Evolutionary conservation across 805 yeast species (phyloP).

Genomic region (Ogataea parapolymorpha): DNA sequence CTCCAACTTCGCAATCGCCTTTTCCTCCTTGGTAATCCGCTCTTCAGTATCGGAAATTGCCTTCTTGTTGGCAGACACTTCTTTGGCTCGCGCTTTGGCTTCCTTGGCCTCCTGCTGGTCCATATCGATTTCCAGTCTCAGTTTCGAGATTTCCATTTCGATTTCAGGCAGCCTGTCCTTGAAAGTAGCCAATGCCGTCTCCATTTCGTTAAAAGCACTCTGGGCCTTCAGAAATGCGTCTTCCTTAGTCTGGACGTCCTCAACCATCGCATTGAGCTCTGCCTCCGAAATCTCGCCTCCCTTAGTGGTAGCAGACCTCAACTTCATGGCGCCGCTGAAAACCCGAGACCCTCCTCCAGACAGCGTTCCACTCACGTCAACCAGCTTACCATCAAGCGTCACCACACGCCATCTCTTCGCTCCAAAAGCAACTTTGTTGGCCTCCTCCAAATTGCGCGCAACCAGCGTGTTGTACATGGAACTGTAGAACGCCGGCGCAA

Average conservation of each 20-base stretch:
- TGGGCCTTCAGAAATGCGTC: constrained; percentile 46
- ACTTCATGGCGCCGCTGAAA: constrained; percentile 74
- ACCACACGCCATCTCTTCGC: constrained; percentile 81
- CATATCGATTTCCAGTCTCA: constrained; percentile 62
- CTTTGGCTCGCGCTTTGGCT: constrained; percentile 41
- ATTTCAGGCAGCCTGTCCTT: constrained; percentile 69
- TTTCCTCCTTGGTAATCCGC: constrained; percentile 27
- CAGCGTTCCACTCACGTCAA: constrained; percentile 92
- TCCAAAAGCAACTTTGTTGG: constrained; percentile 86
- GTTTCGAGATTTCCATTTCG: constrained; percentile 56
- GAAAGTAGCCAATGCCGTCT: constrained; percentile 50
- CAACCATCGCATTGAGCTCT: constrained; percentile 52
- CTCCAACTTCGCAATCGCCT: constrained; percentile 28
- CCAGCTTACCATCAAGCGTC: constrained; percentile 85
- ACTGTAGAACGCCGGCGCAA: constrained; percentile 85
- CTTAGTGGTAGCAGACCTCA: constrained; percentile 33
- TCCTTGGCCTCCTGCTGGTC: constrained; percentile 51
- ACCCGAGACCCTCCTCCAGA: constrained; percentile 88
- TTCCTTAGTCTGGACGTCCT: constrained; percentile 53
- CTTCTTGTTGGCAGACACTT: constrained; percentile 24
- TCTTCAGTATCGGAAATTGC: constrained; percentile 14
- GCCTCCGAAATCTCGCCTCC: constrained; percentile 45
- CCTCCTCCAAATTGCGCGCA: constrained; percentile 72
- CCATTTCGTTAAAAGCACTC: constrained; percentile 56
- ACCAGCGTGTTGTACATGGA: constrained; percentile 86